Evolutionary conservation across 1,139 yeast species (phyloP).

Genomic region (Diutina siamensis): DNA sequence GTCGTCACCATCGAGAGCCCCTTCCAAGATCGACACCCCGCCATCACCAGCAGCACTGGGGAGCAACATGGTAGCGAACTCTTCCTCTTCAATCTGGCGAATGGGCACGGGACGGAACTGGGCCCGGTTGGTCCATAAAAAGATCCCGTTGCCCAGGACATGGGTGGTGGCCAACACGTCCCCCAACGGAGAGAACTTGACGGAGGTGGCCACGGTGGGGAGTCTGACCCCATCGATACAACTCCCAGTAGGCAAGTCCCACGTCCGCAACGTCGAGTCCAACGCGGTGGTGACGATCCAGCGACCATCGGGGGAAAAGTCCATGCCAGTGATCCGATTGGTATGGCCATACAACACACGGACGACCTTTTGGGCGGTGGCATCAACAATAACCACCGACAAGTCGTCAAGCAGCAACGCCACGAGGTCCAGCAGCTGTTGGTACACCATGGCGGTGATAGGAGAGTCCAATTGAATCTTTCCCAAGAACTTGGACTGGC

Average conservation of each 20-base stretch:
- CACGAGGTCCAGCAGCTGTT: constrained; percentile 69
- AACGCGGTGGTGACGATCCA: constrained; percentile 83
- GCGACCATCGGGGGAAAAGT: constrained; percentile 90
- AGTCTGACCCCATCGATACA: constrained; percentile 87
- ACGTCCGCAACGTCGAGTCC: constrained; percentile 84
- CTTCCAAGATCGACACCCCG: constrained; percentile 64
- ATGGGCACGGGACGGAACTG: constrained; percentile 71
- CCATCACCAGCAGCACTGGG: constrained; percentile 85
- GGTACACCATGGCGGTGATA: constrained; percentile 65
- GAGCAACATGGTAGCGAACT: constrained; percentile 44
- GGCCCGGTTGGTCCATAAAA: constrained; percentile 85
- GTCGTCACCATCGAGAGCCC: constrained; percentile 45
- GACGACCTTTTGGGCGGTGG: constrained; percentile 68
- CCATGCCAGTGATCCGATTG: constrained; percentile 79
- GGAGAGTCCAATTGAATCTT: constrained; percentile 65
- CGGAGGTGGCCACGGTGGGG: constrained; percentile 66
- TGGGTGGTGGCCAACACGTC: constrained; percentile 91
- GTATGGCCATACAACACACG: constrained; percentile 87
- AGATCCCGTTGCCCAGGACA: constrained; percentile 81
- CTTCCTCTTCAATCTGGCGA: constrained; percentile 65
- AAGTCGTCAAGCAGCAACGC: constrained; percentile 85
- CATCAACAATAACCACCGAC: constrained; percentile 74
- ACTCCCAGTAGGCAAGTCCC: constrained; percentile 97
- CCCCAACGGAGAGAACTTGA: constrained; percentile 79
- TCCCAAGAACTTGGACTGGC: constrained; percentile 57